These are phyloP conservation scores for Oleoguttula mirabilis DNA, from an alignment of 495 filamentous ascomycete genomes.

Conservation along the genomic window DNA sequence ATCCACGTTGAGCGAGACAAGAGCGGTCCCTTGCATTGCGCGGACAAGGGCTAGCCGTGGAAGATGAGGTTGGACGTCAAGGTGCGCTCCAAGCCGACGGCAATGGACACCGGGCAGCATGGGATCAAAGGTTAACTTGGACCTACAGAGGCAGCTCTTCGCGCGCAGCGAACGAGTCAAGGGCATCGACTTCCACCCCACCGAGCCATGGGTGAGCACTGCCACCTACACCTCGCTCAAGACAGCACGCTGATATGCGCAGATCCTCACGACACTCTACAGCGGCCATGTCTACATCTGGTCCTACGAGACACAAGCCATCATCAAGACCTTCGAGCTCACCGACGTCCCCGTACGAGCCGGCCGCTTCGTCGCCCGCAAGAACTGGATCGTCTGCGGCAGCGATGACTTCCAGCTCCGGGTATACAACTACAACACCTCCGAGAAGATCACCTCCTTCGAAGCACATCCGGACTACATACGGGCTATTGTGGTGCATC, in stretches of 20 bases:
- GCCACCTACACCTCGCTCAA: background rate
- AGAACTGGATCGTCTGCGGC: slow-evolving; percentile 98
- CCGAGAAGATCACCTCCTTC: slow-evolving; percentile 95
- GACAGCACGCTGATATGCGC: slow-evolving; percentile 18
- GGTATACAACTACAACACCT: slow-evolving; percentile 98
- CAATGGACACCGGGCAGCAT: slow-evolving; percentile 11
- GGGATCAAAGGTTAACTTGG: slow-evolving; percentile 27
- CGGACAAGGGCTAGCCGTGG: background rate
- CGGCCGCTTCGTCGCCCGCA: slow-evolving; percentile 89
- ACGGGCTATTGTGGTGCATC: slow-evolving; percentile 93
- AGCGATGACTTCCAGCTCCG: slow-evolving; percentile 96
- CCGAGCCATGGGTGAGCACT: slow-evolving; percentile 70
- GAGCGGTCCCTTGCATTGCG: slow-evolving; percentile 11
- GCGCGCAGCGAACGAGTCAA: slow-evolving; percentile 85
- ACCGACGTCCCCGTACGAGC: slow-evolving; percentile 97
- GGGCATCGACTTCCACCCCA: slow-evolving; percentile 94
- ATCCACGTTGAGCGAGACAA: slow-evolving; percentile 1
- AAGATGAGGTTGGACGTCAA: slow-evolving; percentile 87
- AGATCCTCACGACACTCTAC: slow-evolving; percentile 89
- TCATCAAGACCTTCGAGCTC: slow-evolving; percentile 98
- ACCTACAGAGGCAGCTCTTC: slow-evolving; percentile 60
- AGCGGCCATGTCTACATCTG: slow-evolving; percentile 99
- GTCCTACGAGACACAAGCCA: slow-evolving; percentile 93
- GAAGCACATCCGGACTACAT: slow-evolving; percentile 99
- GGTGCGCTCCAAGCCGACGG: slow-evolving; percentile 57